A percentile compares a stretch with the other conserved stretches of the same genome.
Evolutionary conservation across 768 basidiomycete genomes (phyloP).

Genomic region (Tulasnella sp.): DNA sequence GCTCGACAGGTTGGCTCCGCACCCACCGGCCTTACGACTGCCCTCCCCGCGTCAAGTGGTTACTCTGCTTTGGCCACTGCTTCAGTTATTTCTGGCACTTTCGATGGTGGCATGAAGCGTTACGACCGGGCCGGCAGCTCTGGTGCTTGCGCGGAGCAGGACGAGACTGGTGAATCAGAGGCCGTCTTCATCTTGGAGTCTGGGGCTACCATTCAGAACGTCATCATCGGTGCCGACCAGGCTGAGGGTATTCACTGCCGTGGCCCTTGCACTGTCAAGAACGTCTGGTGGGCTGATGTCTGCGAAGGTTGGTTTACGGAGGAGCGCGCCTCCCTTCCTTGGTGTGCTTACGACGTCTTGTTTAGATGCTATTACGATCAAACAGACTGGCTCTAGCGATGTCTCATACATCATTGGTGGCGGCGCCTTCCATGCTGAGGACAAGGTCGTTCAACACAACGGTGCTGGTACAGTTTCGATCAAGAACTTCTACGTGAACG

Average conservation of each 20-base stretch:
- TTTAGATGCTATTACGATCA: constrained; percentile 9
- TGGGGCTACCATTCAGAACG: constrained; percentile 23
- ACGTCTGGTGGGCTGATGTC: constrained; percentile 38
- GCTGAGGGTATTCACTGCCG: constrained; percentile 37
- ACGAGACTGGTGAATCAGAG: constrained; percentile 18
- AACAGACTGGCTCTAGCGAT: constrained; percentile 18
- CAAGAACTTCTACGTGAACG: constrained; percentile 13
- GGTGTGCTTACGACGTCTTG: background rate
- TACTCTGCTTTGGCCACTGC: constrained; percentile 25
- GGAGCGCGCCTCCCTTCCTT: background rate
- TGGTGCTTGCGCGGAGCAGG: constrained; percentile 32
- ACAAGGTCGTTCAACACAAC: constrained; percentile 23
- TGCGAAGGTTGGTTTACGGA: constrained; percentile 31
- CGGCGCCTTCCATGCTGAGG: constrained; percentile 23
- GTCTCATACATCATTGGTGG: constrained; percentile 32
- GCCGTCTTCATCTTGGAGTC: constrained; percentile 26
- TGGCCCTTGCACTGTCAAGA: constrained; percentile 36
- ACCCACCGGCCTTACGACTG: constrained; percentile 30
- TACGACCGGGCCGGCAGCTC: constrained; percentile 30
- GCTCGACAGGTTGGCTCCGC: background rate
- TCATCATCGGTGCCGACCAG: constrained; percentile 37
- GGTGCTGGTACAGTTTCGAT: constrained; percentile 17
- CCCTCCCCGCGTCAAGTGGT: constrained; percentile 25
- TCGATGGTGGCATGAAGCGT: constrained; percentile 35
- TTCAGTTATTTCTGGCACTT: constrained; percentile 28